A percentile compares a stretch with the other conserved stretches of the same genome.
Evolutionary conservation across 202 grass and related monocot genomes (phyloP).

Genomic region (Hordeum pubiflorum): DNA sequence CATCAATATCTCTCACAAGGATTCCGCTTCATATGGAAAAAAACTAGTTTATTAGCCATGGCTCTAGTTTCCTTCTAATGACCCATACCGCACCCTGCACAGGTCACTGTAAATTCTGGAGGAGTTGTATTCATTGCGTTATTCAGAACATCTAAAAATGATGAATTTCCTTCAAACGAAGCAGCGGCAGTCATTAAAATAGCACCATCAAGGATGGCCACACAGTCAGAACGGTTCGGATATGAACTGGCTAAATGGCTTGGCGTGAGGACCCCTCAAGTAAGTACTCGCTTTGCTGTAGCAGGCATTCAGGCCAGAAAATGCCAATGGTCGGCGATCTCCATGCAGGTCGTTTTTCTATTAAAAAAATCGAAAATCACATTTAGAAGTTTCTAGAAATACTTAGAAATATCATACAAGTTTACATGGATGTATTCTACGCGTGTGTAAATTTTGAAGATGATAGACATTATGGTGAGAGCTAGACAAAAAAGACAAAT

Average conservation of each 20-base stretch:
- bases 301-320: not conserved
- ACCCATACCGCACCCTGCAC: not conserved
- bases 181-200: conserved; percentile 89
- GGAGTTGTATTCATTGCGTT: conserved; percentile 86
- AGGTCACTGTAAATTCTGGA: conserved; percentile 97
- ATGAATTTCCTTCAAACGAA: conserved; percentile 39
- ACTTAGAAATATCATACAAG: too few species aligned
- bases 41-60: not conserved
- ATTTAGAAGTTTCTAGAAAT: too few species aligned
- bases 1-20: not conserved
- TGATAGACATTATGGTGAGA: too few species aligned
- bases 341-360: too few species aligned
- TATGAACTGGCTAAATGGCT: conserved; percentile 95
- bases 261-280: conserved; percentile 83
- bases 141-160: conserved; percentile 39
- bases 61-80: not conserved
- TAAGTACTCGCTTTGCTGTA: conserved; percentile 29
- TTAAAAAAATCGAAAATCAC: too few species aligned
- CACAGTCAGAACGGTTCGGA: conserved; percentile 87
- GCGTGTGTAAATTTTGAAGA: too few species aligned
- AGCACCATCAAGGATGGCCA: conserved; percentile 91
- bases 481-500: too few species aligned
- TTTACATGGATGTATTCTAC: too few species aligned
- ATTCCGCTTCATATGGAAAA: not conserved
- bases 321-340: too few species aligned